Base-by-base conservation (phyloP, 805 yeast species). In the Teunomyces atbi region DNA sequence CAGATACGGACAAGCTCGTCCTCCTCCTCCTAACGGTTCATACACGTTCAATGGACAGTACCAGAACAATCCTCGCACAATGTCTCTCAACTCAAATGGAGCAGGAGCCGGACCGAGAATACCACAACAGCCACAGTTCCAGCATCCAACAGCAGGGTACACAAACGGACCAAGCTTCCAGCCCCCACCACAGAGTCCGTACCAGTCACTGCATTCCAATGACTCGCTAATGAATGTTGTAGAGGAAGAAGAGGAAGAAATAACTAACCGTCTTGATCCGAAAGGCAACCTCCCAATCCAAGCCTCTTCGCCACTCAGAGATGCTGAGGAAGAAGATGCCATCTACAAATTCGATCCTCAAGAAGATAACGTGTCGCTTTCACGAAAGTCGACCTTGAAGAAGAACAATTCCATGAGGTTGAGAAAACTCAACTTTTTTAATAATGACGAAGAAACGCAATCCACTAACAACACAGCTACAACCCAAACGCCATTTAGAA, bases 361-460 rank as follows among this genome's bases (percentile, higher is more conserved):
- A 11, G 64, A 62, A 15, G 55, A 56, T 3, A 61, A 60, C 23
- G 56, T 59, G 2, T 60, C 60, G 42, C 47, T 65, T 16, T 71
- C 77, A 2, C 55, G 76, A 39, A 69, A 66, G 44, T 65, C 73
- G 5, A 71, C 76, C 1, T 47, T 71, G 39, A 36, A 64, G 45
- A 68, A 67, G 45, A 56, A 70, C 13, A 68, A 69, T 45, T 71
- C 76, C 12, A 66, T 68, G 68, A 63, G 71, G 32, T 64, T 72
- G 29, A 55, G 76, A 11, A 71, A 71, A 42, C 59, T 72, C 33
- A 65, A 72, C 44, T 55, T 72, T n/a, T 71, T 70, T 48, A 59
- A 59, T 44, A 56, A 52, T 29, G 47, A 45, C 26, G 51, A 46
- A 20, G 45, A 49, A 32, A 29, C 30, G 42, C 8, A 45, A 41